Base-by-base conservation (phyloP, 2,329 filamentous ascomycete species). In the Pestalotiopsis fici region DNA sequence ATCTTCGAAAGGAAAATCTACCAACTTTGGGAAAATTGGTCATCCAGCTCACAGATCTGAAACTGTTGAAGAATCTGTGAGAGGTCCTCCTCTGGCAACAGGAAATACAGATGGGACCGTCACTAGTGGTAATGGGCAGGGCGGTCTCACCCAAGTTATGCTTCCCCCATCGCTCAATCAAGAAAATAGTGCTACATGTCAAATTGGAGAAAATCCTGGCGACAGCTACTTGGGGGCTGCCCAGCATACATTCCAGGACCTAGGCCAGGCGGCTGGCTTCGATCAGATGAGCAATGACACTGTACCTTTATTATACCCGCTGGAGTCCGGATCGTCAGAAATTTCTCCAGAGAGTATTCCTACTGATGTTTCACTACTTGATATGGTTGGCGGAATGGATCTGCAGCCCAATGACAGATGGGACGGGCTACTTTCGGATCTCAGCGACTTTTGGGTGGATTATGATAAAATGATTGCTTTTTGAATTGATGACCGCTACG, bases 371-470 rank as follows among this genome's bases (percentile, higher is more conserved):
- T 27, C 28, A 28, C 27, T 31, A 6, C 43, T 50, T n/a, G 57
- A 60, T 18, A 37, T 60, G 28, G 57, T 37, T 11, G 57, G 28
- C 13, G 57, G 57, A 21, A 15, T 60, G 12, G 27, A 37, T 11
- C 21, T 60, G 28, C 57, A 27, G 57, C 27, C 28, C n/a, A 37
- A 21, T 11, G 57, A 60, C 27, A 37, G 21, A 5, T 60, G 57
- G 57, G 57, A 60, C 23, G 57, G 57, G 6, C 57, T 60, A 37
- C 25, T 60, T 27, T n/a, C 57, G 7, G 57, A 60, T 37, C 57
- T 60, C 18, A 31, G 57, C n/a, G 57, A 60, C 57, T 60, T 60
- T 31, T 60, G 57, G 57, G n/a, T 60, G 28, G 57, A 60, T 31
- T 60, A 60, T 37, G 57, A 60, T 21, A 60, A 37, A 27, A 60